Base-by-base conservation (phyloP, 2,329 filamentous ascomycete species). In the Coniochaeta sp. region DNA sequence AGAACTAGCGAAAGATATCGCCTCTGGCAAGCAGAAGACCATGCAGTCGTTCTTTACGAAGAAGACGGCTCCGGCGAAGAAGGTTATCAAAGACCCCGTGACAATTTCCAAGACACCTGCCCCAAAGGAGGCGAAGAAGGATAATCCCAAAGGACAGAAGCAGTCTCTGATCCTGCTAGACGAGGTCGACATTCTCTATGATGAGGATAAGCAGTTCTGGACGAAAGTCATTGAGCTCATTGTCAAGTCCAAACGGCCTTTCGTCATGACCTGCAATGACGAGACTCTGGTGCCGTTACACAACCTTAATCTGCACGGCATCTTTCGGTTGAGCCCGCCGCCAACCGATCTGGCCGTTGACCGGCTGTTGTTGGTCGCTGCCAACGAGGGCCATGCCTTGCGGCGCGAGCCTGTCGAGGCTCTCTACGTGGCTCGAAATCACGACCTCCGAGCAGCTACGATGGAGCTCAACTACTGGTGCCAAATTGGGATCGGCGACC, bases 161-260 rank as follows among this genome's bases (percentile, higher is more conserved):
- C 95, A 99, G 73, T 98, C 93, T 0, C 77, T 99, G 22, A 97
- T 99, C 63, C 79, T 99, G 1, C 79, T 99, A 1, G 95, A 99
- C 73, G 95, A 99, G 73, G 91, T 91, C 0, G 96, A 99, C 69
- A 77, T 98, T 17, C 80, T 99, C 1, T 99, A 95, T 71, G 93
- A 96, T 59, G 93, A 98, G 71, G 95, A 99, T 71, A 93, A 91
- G 72, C 89, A 93, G 64, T 99, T 99, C 69, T 99, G 95, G 95
- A 75, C 82, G 1, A 95, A 91, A 0, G 83, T 98, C 4, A 79
- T 90, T 52, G 82, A 83, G 22, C 81, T 99, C 62, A 91, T 96
- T 61, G 77, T 80, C 11, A 89, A 92, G 67, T 97, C 95, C 0
- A 96, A 91, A 73, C 85, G 95, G 34, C 95, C 95, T 0, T 92